These are phyloP conservation scores for Prunus yedoensis DNA, from an alignment of 331 rosid species.

Conservation along the genomic window DNA sequence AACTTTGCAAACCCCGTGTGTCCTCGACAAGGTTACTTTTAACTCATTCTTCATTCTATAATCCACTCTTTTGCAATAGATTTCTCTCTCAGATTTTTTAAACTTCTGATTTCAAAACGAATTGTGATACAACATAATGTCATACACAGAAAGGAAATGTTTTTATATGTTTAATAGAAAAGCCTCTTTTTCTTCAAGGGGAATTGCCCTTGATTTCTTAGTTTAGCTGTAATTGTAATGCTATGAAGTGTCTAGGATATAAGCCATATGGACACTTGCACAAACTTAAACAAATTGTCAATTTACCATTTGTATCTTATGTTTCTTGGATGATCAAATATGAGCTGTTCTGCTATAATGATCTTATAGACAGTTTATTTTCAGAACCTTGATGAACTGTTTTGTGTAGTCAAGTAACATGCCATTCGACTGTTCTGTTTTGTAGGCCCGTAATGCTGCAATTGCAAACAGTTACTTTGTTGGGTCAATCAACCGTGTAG, in stretches of 20 bases:
- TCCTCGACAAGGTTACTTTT: background rate
- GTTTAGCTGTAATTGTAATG: too few species aligned
- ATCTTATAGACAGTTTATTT: background rate
- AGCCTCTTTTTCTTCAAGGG: too few species aligned
- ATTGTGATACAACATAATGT: background rate
- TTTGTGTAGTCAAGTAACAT: constrained; percentile 6
- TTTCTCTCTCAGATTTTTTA: background rate
- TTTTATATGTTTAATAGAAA: too few species aligned
- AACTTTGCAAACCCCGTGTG: background rate
- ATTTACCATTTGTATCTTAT: too few species aligned
- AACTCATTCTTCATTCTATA: background rate
- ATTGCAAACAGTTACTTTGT: constrained; percentile 87
- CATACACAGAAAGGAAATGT: too few species aligned
- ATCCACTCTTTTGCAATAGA: background rate
- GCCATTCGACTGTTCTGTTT: constrained; percentile 14
- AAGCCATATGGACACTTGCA: too few species aligned
- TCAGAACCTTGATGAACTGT: background rate
- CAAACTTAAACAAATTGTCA: too few species aligned
- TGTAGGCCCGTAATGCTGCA: constrained; percentile 95
- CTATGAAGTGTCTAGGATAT: too few species aligned
- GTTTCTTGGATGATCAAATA: too few species aligned
- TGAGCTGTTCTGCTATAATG: too few species aligned
- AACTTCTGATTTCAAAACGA: background rate
- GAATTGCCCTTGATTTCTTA: too few species aligned
- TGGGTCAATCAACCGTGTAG: constrained; percentile 86